Evolutionary conservation across 140 eudicot species (phyloP), one percentile per base, ranked within the genome.

Genomic region (Anethum foeniculum): DNA sequence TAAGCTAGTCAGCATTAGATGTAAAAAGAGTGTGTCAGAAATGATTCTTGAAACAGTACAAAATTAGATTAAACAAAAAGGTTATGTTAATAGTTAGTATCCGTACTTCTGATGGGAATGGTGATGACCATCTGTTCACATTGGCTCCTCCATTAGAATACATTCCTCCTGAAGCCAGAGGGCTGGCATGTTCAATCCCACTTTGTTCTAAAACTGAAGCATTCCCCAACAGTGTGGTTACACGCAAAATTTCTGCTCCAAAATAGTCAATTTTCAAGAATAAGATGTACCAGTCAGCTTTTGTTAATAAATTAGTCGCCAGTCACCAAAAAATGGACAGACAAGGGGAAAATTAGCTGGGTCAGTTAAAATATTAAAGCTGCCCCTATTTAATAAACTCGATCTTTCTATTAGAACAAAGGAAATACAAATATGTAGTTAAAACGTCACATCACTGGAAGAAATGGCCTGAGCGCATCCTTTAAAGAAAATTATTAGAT

Each of bases 171-270:
- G 99, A 95, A 86, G 97, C 93, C 96, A 90, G 91, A 93, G 97
- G 96, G 96, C 98, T 94, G 81, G 98, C 98, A 87, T 89, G 97
- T 90, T 95, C 99, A 91, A 95, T 92, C 92, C 97, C 98, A 88
- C 92, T 89, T 95, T 92, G 99, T 87, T 95, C 99, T 95, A 95
- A 93, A 89, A 92, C 88, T 78, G 97, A 93, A 83, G 99, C 93
- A 86, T 88, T 93, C 97, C 97, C 97, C 99, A 95, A 95, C 90
- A 95, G 88, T 81, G 99, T 91, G 87, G 96, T 92, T 90, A 95
- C 97, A 91, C 99, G 99, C 97, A 93, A 77, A 85, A 95, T 89
- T 93, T 95, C 99, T 95, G 99, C 93, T 95, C 88, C 97, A 93
- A 91, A 93, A 90, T 87, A 84, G 99, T 93, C 99, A 95, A 90